Conservation (phyloP, 2,329 filamentous ascomycete genomes). For the Trichoderma breve region DNA sequence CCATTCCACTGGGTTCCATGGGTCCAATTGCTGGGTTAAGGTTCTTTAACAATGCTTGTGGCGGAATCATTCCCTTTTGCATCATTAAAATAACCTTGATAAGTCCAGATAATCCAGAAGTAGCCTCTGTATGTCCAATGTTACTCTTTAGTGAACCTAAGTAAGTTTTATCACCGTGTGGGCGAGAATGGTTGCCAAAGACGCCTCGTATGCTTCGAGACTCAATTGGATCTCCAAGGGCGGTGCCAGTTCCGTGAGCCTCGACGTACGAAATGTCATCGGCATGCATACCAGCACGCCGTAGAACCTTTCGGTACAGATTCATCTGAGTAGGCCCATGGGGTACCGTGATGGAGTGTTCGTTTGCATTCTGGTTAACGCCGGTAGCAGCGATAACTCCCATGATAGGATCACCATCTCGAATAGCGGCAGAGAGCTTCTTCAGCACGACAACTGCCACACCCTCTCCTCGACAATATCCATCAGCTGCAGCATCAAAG, state of each 20-base stretch:
- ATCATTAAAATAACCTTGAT: not conserved
- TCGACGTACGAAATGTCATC: not conserved
- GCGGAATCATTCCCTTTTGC: not conserved
- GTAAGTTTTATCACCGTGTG: not conserved
- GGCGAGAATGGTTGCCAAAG: not conserved
- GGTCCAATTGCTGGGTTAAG: not conserved
- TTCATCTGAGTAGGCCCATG: not conserved
- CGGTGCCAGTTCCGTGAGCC: not conserved
- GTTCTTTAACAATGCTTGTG: not conserved
- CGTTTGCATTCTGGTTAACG: not conserved
- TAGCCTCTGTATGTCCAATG: not conserved
- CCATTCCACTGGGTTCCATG: not conserved
- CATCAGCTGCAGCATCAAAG: constrained; percentile 42
- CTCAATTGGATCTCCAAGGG: not conserved
- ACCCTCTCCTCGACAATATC: constrained; percentile 54
- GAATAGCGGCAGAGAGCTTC: constrained; percentile 29
- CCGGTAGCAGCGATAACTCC: not conserved
- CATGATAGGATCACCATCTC: not conserved
- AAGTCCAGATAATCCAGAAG: not conserved
- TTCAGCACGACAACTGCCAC: constrained; percentile 47
- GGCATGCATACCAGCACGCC: not conserved
- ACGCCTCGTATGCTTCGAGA: not conserved
- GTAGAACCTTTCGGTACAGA: not conserved
- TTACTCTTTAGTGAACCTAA: not conserved
- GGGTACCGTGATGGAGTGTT: not conserved